A percentile compares a stretch with the other conserved stretches of the same genome.
Evolutionary conservation across 768 basidiomycete species (phyloP).

Genomic region (Xerocomus spinulosus): DNA sequence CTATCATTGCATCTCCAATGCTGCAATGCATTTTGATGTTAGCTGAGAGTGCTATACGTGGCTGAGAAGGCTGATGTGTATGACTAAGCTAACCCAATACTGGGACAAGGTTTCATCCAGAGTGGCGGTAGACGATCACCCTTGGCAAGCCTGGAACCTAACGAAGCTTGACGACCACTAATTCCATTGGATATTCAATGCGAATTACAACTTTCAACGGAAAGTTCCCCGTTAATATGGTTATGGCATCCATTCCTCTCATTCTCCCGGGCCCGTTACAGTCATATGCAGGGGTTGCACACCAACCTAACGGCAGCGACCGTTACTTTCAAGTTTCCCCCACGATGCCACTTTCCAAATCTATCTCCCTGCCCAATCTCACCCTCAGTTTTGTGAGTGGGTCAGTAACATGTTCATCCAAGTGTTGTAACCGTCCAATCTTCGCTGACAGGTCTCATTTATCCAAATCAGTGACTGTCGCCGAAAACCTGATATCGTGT

Average conservation of each 20-base stretch:
- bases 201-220: slow-evolving; percentile 2
- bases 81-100: slow-evolving; percentile 7
- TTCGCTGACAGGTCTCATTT: slow-evolving; percentile 27
- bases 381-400: slow-evolving; percentile 21
- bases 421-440: slow-evolving; percentile 24
- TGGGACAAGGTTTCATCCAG: slow-evolving; percentile 12
- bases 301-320: slow-evolving; percentile 25
- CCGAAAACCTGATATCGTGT: slow-evolving; percentile 20
- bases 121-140: slow-evolving; percentile 19
- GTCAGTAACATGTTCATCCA: slow-evolving; percentile 25
- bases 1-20: slow-evolving; percentile 20
- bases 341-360: slow-evolving; percentile 21
- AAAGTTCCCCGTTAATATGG: slow-evolving; percentile 27
- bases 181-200: slow-evolving; percentile 8
- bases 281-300: slow-evolving; percentile 30
- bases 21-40: slow-evolving; percentile 13
- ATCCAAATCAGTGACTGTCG: slow-evolving; percentile 26
- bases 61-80: not conserved
- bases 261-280: slow-evolving; percentile 28
- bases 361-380: slow-evolving; percentile 12
- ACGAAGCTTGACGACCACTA: slow-evolving; percentile 15
- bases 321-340: slow-evolving; percentile 9
- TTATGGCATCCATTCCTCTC: slow-evolving; percentile 27
- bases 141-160: slow-evolving; percentile 14
- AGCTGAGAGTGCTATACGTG: slow-evolving; percentile 9